These are phyloP conservation scores for Saturnispora besseyi DNA, from an alignment of 805 yeast genomes.

Conservation along the genomic window DNA sequence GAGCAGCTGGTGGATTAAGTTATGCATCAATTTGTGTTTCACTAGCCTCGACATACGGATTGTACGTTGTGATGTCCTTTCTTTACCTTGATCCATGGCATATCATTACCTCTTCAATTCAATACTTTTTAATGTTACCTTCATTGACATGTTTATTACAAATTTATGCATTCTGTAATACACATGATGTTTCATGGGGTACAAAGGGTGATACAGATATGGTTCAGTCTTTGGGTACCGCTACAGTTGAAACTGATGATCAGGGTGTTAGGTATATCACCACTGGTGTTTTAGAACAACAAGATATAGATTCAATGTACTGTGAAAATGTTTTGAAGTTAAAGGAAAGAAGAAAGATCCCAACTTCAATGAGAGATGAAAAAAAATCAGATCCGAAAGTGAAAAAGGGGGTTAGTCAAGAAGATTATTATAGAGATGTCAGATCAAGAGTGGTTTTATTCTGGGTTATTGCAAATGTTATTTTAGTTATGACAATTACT, in stretches of 20 bases:
- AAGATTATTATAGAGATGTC: conserved; percentile 90
- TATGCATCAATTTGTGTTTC: conserved; percentile 77
- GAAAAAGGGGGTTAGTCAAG: conserved; percentile 37
- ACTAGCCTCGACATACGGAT: conserved; percentile 82
- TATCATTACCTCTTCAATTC: conserved; percentile 74
- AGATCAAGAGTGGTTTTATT: conserved; percentile 90
- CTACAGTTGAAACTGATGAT: conserved; percentile 71
- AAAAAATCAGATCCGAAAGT: conserved; percentile 29
- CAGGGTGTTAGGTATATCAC: conserved; percentile 80
- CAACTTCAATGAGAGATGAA: conserved; percentile 39
- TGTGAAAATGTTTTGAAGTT: conserved; percentile 65
- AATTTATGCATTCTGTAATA: conserved; percentile 94
- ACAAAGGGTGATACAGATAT: conserved; percentile 88
- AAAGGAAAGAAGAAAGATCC: conserved; percentile 58
- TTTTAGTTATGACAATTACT: conserved; percentile 78
- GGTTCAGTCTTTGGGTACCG: conserved; percentile 64
- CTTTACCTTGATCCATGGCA: conserved; percentile 96
- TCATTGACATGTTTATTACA: conserved; percentile 88
- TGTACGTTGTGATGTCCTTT: conserved; percentile 73
- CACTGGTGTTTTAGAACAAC: conserved; percentile 62
- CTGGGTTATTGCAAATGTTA: conserved; percentile 83
- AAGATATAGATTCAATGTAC: conserved; percentile 76
- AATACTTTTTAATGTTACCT: conserved; percentile 84
- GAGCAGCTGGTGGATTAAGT: conserved; percentile 36
- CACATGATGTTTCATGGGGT: conserved; percentile 99